These are phyloP conservation scores for Wallacemonas collosoma DNA, from an alignment of 208 protist species.

Conservation along the genomic window DNA sequence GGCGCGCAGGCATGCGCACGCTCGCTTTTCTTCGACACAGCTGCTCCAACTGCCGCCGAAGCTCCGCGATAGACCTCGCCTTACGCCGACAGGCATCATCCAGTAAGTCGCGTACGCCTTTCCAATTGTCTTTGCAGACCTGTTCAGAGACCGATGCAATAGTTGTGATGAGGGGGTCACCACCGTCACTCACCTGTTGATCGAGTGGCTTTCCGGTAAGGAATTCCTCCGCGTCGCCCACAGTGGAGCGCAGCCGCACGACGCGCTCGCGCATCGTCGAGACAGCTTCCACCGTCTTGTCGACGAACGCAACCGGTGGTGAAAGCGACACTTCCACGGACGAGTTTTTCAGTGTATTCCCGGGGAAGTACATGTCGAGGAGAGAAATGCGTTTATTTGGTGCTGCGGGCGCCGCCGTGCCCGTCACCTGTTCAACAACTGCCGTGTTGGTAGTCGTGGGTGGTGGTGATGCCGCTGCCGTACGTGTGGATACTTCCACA, in stretches of 20 bases:
- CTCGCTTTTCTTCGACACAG: constrained; percentile 14
- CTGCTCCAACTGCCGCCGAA: constrained; percentile 17
- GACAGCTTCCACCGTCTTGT: constrained; percentile 50
- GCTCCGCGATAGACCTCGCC: constrained; percentile 13
- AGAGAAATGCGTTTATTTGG: constrained; percentile 27
- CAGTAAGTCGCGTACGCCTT: constrained; percentile 26
- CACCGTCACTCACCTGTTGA: neutral
- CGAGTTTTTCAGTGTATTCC: constrained; percentile 58
- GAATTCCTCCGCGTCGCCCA: constrained; percentile 60
- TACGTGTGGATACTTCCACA: neutral
- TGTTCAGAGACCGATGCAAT: neutral
- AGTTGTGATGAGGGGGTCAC: neutral
- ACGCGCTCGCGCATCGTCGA: constrained; percentile 60
- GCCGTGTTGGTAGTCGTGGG: neutral
- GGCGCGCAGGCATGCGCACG: neutral
- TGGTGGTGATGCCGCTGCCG: neutral
- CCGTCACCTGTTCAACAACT: neutral
- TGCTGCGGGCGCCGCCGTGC: neutral
- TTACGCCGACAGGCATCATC: constrained; percentile 17
- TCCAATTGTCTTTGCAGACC: constrained; percentile 24
- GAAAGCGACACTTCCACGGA: constrained; percentile 57
- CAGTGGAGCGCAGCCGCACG: constrained; percentile 50
- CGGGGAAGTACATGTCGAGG: constrained; percentile 82
- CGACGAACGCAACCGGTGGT: constrained; percentile 42
- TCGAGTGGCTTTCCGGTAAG: constrained; percentile 24